Conservation (phyloP, 1,284 basidiomycete genomes). For the Gymnopus androsaceus region DNA sequence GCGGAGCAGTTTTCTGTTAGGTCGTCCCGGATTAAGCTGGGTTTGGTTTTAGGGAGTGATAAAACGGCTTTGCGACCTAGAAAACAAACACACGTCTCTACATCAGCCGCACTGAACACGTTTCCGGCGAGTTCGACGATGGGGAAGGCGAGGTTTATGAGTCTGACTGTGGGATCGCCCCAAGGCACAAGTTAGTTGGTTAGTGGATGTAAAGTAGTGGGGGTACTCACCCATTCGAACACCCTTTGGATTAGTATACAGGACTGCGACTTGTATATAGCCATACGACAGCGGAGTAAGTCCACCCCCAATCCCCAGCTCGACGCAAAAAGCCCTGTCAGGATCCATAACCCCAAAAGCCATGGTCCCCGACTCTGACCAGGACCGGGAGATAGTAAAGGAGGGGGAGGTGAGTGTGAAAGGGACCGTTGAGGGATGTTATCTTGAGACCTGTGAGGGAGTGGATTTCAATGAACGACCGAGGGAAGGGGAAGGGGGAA, state of each 20-base stretch:
- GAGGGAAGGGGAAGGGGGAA: too few relatives aligned
- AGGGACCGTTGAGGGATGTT: constrained; percentile 78
- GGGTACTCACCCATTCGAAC: too few relatives aligned
- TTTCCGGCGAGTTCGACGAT: constrained; percentile 86
- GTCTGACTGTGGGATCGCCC: too few relatives aligned
- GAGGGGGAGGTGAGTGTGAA: constrained; percentile 80
- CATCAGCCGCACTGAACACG: constrained; percentile 91
- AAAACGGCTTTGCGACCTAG: constrained; percentile 75
- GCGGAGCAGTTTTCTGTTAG: constrained; percentile 86
- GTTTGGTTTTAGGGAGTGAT: constrained; percentile 60
- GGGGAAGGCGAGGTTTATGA: constrained; percentile 83
- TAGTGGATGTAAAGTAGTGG: too few relatives aligned
- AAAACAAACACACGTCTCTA: constrained; percentile 88
- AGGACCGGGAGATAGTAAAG: too few relatives aligned
- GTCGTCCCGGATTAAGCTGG: constrained; percentile 80
- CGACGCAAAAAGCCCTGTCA: constrained; percentile 70
- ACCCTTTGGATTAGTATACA: constrained; percentile 89
- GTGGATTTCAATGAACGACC: too few relatives aligned
- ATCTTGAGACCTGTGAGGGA: constrained; percentile 75
- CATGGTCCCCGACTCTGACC: constrained; percentile 74
- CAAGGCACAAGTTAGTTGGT: too few relatives aligned
- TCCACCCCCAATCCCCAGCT: too few relatives aligned
- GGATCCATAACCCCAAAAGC: constrained; percentile 80
- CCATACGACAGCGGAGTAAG: constrained; percentile 81
- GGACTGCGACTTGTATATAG: constrained; percentile 86